Percentiles rank a stretch among this genome's conserved stretches.
Conservation (phyloP, 2,329 filamentous ascomycete species). For the Penicillium sp. region DNA sequence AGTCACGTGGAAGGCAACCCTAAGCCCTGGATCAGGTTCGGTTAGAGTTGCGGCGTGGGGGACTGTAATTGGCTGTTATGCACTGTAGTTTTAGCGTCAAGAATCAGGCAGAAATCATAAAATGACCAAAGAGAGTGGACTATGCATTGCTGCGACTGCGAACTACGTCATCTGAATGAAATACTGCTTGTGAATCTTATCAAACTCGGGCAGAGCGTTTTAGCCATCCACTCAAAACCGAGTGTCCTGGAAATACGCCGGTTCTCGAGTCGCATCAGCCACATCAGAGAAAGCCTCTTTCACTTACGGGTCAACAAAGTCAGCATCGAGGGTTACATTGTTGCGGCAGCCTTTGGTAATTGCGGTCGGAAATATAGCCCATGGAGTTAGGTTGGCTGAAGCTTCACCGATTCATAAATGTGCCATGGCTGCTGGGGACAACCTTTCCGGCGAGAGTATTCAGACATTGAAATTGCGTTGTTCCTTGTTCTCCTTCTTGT, state of each 20-base stretch:
- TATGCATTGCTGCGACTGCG: too few relatives aligned
- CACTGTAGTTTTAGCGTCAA: conserved; percentile 16
- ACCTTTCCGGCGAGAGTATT: conserved; percentile 34
- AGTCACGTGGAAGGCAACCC: conserved; percentile 28
- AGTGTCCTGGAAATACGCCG: too few relatives aligned
- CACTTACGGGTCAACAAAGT: too few relatives aligned
- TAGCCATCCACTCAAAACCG: too few relatives aligned
- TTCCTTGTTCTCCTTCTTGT: conserved; percentile 20
- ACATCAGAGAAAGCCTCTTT: too few relatives aligned
- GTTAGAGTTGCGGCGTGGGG: conserved; percentile 20
- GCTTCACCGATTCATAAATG: conserved; percentile 26
- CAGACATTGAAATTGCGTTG: conserved; percentile 33
- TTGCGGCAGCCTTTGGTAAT: too few relatives aligned
- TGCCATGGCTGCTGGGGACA: conserved; percentile 23
- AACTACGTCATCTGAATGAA: too few relatives aligned
- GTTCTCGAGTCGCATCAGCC: too few relatives aligned
- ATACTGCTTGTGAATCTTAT: too few relatives aligned
- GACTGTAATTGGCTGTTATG: conserved; percentile 18
- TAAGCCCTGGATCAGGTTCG: conserved; percentile 37
- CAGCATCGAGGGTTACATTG: too few relatives aligned
- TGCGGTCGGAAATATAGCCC: not conserved
- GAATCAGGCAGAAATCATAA: not conserved
- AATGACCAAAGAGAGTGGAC: too few relatives aligned
- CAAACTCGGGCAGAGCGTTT: too few relatives aligned
- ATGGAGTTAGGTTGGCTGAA: not conserved